Conservation (phyloP, 371 early-diverging fungal species). For the Mortierella polycephala region DNA sequence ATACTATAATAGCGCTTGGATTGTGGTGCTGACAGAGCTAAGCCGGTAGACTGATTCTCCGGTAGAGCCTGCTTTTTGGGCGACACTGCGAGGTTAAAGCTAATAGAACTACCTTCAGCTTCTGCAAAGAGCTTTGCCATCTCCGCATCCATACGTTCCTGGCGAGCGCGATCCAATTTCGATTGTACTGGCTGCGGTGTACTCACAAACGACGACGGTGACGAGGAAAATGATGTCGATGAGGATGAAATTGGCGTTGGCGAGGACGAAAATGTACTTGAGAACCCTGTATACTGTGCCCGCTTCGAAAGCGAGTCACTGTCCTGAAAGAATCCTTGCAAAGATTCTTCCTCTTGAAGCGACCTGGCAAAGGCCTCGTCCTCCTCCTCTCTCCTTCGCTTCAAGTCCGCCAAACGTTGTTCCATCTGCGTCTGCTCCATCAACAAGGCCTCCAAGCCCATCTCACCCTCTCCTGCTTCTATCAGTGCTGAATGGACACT, state of each 20-base stretch:
- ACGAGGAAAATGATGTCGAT: slow-evolving; percentile 3
- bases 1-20: too few species aligned
- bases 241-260: not conserved
- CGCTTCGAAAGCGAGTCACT: too few species aligned
- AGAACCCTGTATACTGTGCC: too few species aligned
- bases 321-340: too few species aligned
- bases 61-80: slow-evolving; percentile 6
- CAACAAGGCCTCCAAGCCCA: slow-evolving; percentile 37
- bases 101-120: slow-evolving; percentile 11
- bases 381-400: slow-evolving; percentile 46
- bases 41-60: too few species aligned
- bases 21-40: too few species aligned
- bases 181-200: slow-evolving; percentile 5
- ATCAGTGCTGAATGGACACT: slow-evolving; percentile 25
- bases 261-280: not conserved
- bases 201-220: slow-evolving; percentile 1
- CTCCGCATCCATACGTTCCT: slow-evolving; percentile 47
- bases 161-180: slow-evolving; percentile 29
- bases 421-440: slow-evolving; percentile 41
- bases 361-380: slow-evolving; percentile 40
- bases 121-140: slow-evolving; percentile 48
- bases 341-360: slow-evolving; percentile 39
- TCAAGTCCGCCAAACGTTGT: slow-evolving; percentile 28
- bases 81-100: slow-evolving; percentile 29
- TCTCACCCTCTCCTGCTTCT: slow-evolving; percentile 31